Percentiles rank a stretch among this genome's conserved stretches.
Conservation (phyloP, 192 early-diverging fungal species). For the Obelidium mucronatum region DNA sequence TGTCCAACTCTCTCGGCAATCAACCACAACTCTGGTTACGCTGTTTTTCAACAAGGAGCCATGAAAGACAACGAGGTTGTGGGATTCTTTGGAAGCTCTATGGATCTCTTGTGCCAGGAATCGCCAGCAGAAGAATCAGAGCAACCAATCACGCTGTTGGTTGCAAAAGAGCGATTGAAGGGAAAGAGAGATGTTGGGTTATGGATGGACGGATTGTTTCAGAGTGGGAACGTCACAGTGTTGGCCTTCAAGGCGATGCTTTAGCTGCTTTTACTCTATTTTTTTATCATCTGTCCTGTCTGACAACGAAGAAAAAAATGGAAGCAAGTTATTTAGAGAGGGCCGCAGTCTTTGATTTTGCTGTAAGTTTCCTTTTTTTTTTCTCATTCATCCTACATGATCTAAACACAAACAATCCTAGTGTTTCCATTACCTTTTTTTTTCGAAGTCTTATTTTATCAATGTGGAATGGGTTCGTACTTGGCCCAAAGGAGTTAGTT, state of each 20-base stretch:
- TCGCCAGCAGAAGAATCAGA: background rate
- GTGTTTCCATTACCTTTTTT: too few species aligned
- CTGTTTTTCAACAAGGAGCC: background rate
- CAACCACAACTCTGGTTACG: conserved; percentile 4
- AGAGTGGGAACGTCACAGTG: background rate
- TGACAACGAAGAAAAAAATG: too few species aligned
- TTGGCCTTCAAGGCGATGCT: background rate
- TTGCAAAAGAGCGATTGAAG: background rate
- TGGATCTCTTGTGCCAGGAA: background rate
- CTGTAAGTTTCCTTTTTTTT: too few species aligned
- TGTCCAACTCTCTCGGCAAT: background rate
- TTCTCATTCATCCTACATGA: too few species aligned
- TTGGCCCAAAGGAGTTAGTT: too few species aligned
- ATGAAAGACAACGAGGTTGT: background rate
- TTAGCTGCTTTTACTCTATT: too few species aligned
- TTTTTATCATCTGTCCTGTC: too few species aligned
- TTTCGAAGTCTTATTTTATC: too few species aligned
- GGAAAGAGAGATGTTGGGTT: conserved; percentile 11
- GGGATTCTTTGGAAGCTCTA: conserved; percentile 6
- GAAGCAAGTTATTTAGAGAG: too few species aligned
- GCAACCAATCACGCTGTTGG: background rate
- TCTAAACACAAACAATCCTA: too few species aligned
- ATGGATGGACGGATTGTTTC: conserved; percentile 7
- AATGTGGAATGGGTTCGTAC: too few species aligned
- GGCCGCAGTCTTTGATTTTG: too few species aligned